Percentiles rank a stretch among this genome's conserved stretches.
phyloP scores from a whole-genome alignment of 345 rosid genomes.

The Passiflora organensis region DNA sequence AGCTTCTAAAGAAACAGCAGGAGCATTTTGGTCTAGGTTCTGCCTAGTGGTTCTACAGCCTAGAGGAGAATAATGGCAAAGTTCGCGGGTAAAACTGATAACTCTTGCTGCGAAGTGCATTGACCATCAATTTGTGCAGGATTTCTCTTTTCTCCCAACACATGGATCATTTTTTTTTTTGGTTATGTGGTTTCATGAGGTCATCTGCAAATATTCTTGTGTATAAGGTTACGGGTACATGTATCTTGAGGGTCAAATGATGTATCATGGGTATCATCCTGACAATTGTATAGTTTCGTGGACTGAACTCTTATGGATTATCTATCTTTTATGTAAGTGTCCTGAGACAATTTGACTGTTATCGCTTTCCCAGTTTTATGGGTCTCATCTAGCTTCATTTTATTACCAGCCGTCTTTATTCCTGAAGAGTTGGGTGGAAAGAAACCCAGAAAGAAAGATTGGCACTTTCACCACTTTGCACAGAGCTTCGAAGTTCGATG shows the following conservation, averaged over 20 bases:
- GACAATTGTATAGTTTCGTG: slow-evolving; percentile 27
- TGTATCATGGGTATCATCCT: slow-evolving; percentile 16
- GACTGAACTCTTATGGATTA: slow-evolving; percentile 1
- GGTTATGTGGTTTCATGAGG: neutral
- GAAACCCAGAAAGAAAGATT: no score
- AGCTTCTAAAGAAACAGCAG: slow-evolving; percentile 9
- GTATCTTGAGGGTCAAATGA: slow-evolving; percentile 17
- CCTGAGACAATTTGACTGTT: no score
- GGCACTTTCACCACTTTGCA: no score
- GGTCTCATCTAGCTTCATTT: no score
- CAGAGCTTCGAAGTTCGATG: no score
- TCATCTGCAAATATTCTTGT: slow-evolving; percentile 19
- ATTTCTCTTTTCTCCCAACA: slow-evolving; percentile 8
- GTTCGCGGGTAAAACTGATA: neutral
- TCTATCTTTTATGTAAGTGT: no score
- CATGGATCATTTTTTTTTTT: slow-evolving; percentile 6
- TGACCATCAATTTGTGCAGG: slow-evolving; percentile 9
- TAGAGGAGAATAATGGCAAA: slow-evolving; percentile 11
- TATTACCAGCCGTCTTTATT: no score
- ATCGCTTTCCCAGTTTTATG: no score
- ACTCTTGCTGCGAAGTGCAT: slow-evolving; percentile 15
- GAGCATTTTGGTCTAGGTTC: slow-evolving; percentile 15
- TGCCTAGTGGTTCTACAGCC: slow-evolving; percentile 1
- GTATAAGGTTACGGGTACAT: slow-evolving; percentile 1
- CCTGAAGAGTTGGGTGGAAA: no score